Evolutionary conservation across 2,329 filamentous ascomycete genomes (phyloP).

Genomic region (Ramularia endophylla): DNA sequence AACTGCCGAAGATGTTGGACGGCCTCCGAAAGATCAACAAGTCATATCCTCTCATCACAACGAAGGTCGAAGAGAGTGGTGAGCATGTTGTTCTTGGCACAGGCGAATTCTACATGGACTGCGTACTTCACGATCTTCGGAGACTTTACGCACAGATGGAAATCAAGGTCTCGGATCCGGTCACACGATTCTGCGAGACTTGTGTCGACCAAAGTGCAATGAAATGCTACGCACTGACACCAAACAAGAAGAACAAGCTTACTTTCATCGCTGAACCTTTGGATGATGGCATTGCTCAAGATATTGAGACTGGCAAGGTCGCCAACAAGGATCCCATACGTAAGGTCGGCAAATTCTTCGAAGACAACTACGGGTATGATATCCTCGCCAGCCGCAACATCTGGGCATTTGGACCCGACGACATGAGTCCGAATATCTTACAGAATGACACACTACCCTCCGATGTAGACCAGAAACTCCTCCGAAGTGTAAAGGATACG

Average conservation of each 20-base stretch:
- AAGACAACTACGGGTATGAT: conserved; percentile 96
- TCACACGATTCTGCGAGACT: conserved; percentile 96
- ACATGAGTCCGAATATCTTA: conserved; percentile 88
- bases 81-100: conserved; percentile 95
- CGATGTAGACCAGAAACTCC: conserved; percentile 87
- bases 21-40: conserved; percentile 96
- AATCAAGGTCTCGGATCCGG: conserved; percentile 95
- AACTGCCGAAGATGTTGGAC: conserved; percentile 97
- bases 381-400: conserved; percentile 89
- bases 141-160: conserved; percentile 98
- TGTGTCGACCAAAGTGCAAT: conserved; percentile 96
- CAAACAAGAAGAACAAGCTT: conserved; percentile 99
- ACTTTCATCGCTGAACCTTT: conserved; percentile 97
- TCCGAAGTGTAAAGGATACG: conserved; percentile 82
- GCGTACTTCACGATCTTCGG: conserved; percentile 89
- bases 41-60: conserved; percentile 90
- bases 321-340: conserved; percentile 89
- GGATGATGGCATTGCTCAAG: conserved; percentile 87
- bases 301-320: conserved; percentile 87
- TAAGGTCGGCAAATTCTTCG: conserved; percentile 93
- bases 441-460: conserved; percentile 94
- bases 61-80: conserved; percentile 96
- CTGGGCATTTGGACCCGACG: conserved; percentile 97
- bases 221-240: conserved; percentile 95
- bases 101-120: conserved; percentile 99